phyloP scores from a whole-genome alignment of 352 stramenopile genomes.

The Phytopythium kandeliae region DNA sequence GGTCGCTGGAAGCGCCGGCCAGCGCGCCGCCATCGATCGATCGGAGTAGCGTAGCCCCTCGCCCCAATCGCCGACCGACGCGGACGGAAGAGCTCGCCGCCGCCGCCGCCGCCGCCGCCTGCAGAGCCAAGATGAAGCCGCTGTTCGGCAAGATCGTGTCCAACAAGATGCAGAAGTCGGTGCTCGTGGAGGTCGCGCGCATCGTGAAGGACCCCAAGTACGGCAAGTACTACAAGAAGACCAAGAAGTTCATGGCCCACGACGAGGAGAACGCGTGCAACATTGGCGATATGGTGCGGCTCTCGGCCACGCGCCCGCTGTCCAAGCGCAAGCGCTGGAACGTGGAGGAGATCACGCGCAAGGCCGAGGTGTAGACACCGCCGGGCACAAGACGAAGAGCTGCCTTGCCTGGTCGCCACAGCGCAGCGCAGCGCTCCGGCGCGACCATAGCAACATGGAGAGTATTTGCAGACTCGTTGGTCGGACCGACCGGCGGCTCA shows the following conservation, averaged over 20 bases:
- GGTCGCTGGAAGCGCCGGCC: constrained; percentile 14
- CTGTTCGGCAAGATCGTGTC: constrained; percentile 94
- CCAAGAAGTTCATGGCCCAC: constrained; percentile 97
- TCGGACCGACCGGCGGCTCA: neutral
- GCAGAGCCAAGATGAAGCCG: constrained; percentile 65
- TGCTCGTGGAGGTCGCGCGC: constrained; percentile 92
- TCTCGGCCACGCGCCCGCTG: constrained; percentile 70
- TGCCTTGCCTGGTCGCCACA: neutral
- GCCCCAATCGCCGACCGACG: constrained; percentile 20
- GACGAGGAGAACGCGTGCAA: constrained; percentile 93
- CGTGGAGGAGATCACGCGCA: constrained; percentile 86
- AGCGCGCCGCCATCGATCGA: constrained; percentile 1
- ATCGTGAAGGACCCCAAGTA: constrained; percentile 95
- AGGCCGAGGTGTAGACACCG: constrained; percentile 68
- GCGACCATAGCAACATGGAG: constrained; percentile 1
- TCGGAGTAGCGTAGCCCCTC: neutral
- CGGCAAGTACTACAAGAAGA: constrained; percentile 94
- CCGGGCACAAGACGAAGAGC: constrained; percentile 1
- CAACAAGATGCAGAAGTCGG: constrained; percentile 96
- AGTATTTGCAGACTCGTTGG: neutral
- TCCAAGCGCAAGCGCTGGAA: constrained; percentile 88
- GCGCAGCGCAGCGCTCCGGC: neutral
- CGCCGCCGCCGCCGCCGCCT: neutral
- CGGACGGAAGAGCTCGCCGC: constrained; percentile 7
- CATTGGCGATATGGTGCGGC: constrained; percentile 83